A percentile compares a stretch with the other conserved stretches of the same genome.
phyloP scores from a whole-genome alignment of 495 filamentous ascomycete species.

The Aspergillus cavernicola region DNA sequence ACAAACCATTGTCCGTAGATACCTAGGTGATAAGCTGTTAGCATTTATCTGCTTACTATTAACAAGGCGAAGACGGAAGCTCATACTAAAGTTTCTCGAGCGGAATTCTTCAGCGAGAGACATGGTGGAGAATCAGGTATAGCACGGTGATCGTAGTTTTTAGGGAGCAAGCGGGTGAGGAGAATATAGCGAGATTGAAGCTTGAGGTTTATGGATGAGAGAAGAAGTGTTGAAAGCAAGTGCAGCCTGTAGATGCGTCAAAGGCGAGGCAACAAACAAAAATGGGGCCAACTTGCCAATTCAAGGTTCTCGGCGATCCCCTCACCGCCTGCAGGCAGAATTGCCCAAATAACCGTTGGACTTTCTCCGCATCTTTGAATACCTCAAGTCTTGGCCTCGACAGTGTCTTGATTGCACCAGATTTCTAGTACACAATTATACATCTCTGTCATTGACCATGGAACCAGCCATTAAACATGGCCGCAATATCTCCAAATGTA shows the following conservation, averaged over 20 bases:
- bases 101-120: slow-evolving; percentile 70
- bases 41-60: slow-evolving; percentile 14
- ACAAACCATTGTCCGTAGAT: slow-evolving; percentile 99
- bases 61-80: slow-evolving; percentile 20
- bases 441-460: slow-evolving; percentile 18
- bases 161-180: not conserved
- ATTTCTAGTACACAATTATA: too few species aligned
- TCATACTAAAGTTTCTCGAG: slow-evolving; percentile 96
- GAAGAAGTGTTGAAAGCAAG: not conserved
- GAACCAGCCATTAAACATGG: slow-evolving; percentile 25
- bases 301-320: slow-evolving; percentile 14
- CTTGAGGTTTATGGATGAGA: slow-evolving; percentile 3
- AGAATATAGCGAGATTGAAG: not conserved
- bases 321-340: slow-evolving; percentile 27
- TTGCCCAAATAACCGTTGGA: not conserved
- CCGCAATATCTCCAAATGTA: slow-evolving; percentile 41
- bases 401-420: too few species aligned
- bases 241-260: slow-evolving; percentile 9
- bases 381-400: too few species aligned
- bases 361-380: not conserved
- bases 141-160: not conserved
- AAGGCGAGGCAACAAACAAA: slow-evolving; percentile 14
- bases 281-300: slow-evolving; percentile 25
- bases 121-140: slow-evolving; percentile 33
- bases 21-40: slow-evolving; percentile 55